These are phyloP conservation scores for Hygrophila difformis DNA, from an alignment of 257 asterid genomes.

Conservation along the genomic window DNA sequence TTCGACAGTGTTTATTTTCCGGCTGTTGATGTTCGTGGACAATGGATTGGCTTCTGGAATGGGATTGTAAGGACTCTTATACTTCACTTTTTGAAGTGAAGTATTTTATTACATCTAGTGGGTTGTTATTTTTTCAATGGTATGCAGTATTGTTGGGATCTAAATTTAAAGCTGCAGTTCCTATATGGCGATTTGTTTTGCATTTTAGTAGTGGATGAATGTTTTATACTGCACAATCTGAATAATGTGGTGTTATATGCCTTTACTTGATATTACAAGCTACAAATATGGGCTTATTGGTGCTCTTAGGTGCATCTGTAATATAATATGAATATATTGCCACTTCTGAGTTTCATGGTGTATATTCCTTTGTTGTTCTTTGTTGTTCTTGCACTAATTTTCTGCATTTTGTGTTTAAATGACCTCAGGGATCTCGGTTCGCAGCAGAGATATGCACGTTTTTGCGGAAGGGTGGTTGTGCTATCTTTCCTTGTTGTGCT, in stretches of 20 bases:
- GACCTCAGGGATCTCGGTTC: slow-evolving; percentile 78
- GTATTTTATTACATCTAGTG: background rate
- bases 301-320: no score
- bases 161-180: background rate
- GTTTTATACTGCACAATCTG: background rate
- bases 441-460: slow-evolving; percentile 84
- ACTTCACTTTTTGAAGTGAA: background rate
- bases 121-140: slow-evolving; percentile 1
- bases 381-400: background rate
- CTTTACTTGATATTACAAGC: slow-evolving; percentile 3
- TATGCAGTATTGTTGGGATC: background rate
- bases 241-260: background rate
- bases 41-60: slow-evolving; percentile 92
- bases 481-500: slow-evolving; percentile 64
- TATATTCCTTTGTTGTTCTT: background rate
- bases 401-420: background rate
- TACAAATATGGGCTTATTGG: no score
- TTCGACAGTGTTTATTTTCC: slow-evolving; percentile 68
- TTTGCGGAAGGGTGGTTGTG: slow-evolving; percentile 76
- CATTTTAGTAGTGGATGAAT: background rate
- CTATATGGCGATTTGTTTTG: background rate
- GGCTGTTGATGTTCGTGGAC: slow-evolving; percentile 93
- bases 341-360: background rate
- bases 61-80: slow-evolving; percentile 82
- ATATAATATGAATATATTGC: no score